Evolutionary conservation across 768 basidiomycete genomes (phyloP), one percentile per base, ranked within the genome.

Genomic region (Auricularia sp.): DNA sequence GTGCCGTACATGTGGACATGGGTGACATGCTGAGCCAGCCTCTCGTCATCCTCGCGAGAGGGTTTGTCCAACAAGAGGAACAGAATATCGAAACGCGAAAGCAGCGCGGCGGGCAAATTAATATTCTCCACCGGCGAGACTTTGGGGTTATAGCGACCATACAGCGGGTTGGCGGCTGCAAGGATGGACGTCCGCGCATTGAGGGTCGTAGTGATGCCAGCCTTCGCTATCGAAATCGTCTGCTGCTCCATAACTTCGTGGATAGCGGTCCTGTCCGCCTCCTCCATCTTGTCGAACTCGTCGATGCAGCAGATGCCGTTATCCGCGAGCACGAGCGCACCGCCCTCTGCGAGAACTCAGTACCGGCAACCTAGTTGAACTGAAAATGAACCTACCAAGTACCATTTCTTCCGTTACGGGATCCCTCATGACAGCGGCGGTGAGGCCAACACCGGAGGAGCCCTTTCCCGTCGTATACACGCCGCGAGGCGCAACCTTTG

Each of bases 231-330:
- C 2, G 96, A 98, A 65, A 99, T 98, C 0, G 97, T 99, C 77
- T 99, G 97, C 75, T 98, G 97, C 77, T 98, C 96, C 97, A 99
- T 99, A 66, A 99, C 97, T 82, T 99, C 97, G 78, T 99, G 97
- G 67, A 99, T 98, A 14, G 97, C 93, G 2, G 97, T 98, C 69
- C 97, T 82, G 75, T 98, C 97, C 0, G 92, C 75, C 77, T 99
- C 97, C 69, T 98, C 97, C 97, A 99, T 99, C 75, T 99, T 98
- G 79, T 99, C 97, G 73, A 99, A 99, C 74, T 99, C 97, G 69
- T 99, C 97, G 68, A 99, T 99, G 75, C 96, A 98, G 79, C 95
- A 98, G 71, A 99, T 99, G 35, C 97, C 97, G 69, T 99, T 99
- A 75, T 99, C 97, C 11, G 97, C 96, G 59, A 99, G 84, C 16